These are phyloP conservation scores for Eucalyptus rudis DNA, from an alignment of 345 rosid genomes.

Conservation along the genomic window DNA sequence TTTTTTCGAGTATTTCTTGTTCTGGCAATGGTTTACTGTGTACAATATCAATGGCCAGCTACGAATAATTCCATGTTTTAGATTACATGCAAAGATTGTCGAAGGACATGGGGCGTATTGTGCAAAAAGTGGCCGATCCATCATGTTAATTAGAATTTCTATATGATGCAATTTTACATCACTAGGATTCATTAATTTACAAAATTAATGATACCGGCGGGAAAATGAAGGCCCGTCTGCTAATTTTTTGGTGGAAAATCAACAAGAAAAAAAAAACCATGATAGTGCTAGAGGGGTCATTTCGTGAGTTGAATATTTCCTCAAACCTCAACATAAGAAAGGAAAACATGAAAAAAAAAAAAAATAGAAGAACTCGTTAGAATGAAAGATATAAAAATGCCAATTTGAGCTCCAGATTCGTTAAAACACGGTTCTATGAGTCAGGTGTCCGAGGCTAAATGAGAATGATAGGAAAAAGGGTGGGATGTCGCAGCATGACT, in stretches of 20 bases:
- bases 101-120: background rate
- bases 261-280: background rate
- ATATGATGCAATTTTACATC: background rate
- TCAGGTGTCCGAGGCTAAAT: background rate
- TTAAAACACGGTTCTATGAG: background rate
- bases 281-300: background rate
- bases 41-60: background rate
- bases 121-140: background rate
- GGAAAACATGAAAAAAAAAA: background rate
- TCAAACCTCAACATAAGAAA: background rate
- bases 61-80: background rate
- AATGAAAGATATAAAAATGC: background rate
- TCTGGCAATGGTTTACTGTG: background rate
- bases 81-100: too few species aligned
- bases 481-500: background rate
- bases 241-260: background rate
- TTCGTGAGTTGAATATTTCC: background rate
- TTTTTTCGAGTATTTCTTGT: background rate
- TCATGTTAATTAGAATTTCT: background rate
- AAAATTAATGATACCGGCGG: background rate
- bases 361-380: background rate
- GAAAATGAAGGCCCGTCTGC: background rate
- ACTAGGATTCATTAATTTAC: background rate
- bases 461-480: background rate
- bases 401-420: background rate